These are phyloP conservation scores for Rhododendron molle DNA, from an alignment of 148 eudicot genomes.

Conservation along the genomic window DNA sequence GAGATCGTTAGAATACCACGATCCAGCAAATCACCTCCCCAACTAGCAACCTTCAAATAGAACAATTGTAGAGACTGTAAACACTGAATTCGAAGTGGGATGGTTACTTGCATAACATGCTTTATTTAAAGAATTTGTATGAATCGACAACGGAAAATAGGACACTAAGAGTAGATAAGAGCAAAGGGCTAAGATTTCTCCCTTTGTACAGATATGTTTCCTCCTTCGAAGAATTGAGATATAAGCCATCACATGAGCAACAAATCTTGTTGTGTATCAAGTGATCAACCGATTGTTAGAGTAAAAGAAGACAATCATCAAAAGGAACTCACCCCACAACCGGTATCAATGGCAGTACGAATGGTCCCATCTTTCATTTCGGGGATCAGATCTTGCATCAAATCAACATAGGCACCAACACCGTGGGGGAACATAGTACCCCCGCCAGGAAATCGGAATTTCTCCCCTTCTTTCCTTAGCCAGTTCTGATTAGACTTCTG, in stretches of 20 bases:
- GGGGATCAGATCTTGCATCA: constrained; percentile 74
- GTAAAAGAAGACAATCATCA: neutral
- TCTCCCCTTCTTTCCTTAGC: constrained; percentile 87
- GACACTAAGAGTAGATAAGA: neutral
- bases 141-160: neutral
- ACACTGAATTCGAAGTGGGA: neutral
- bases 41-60: constrained; percentile 72
- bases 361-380: constrained; percentile 73
- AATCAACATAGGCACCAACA: constrained; percentile 66
- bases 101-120: neutral
- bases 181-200: neutral
- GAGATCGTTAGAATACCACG: constrained; percentile 79
- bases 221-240: neutral
- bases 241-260: neutral
- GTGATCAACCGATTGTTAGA: neutral
- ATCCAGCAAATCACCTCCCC: constrained; percentile 90
- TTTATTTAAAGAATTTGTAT: neutral
- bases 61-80: neutral
- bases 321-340: constrained; percentile 75
- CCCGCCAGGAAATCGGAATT: constrained; percentile 86
- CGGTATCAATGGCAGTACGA: constrained; percentile 89
- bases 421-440: constrained; percentile 95
- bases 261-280: neutral
- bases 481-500: constrained; percentile 88
- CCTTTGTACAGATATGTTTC: neutral